Evolutionary conservation across 257 asterid genomes (phyloP).

Genomic region (Rhazya stricta): DNA sequence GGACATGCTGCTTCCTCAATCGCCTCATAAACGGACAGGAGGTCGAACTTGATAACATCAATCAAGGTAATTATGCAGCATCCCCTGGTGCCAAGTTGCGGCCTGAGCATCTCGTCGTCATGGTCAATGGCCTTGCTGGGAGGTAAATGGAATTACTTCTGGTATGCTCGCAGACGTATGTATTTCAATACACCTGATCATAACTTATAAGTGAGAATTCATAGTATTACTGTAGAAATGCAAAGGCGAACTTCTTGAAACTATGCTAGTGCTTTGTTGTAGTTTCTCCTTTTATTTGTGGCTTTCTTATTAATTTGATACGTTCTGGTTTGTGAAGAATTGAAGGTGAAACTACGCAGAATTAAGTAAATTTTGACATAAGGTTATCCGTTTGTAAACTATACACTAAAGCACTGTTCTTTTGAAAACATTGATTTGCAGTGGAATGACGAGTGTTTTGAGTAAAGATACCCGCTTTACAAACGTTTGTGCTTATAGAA

Average conservation of each 20-base stretch:
- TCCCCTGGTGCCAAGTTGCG: constrained; percentile 31
- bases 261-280: neutral
- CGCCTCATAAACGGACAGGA: constrained; percentile 40
- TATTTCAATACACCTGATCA: neutral
- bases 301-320: neutral
- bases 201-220: too few species aligned
- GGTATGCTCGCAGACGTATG: neutral
- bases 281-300: neutral
- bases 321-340: neutral
- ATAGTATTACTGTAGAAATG: too few species aligned
- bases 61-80: constrained; percentile 66
- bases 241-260: neutral
- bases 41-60: constrained; percentile 51
- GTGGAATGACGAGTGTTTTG: neutral
- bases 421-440: neutral
- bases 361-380: neutral
- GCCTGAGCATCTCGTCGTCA: constrained; percentile 14
- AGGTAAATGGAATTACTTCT: neutral
- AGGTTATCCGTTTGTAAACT: neutral
- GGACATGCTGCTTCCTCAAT: constrained; percentile 54
- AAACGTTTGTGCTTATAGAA: neutral
- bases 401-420: neutral
- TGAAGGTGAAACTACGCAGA: neutral
- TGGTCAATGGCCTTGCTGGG: constrained; percentile 14
- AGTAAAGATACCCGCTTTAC: neutral